Evolutionary conservation across 169 alveolate genomes (phyloP), one percentile per base, ranked within the genome.

Genomic region (Plasmodium falciparum): DNA sequence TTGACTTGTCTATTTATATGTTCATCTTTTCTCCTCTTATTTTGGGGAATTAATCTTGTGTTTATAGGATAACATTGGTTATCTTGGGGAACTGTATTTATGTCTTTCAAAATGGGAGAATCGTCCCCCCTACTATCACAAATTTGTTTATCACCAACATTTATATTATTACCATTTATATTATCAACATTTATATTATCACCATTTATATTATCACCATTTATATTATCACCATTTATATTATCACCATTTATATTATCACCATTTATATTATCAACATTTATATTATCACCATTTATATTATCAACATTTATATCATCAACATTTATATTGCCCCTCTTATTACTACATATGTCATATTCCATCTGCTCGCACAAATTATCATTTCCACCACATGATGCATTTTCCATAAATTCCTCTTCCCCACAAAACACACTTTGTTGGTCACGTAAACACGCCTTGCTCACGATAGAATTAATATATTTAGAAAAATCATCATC

Each of bases 401-500:
- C 50, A 7, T 92, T 59, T 61, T 86, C 50, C 3, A 69, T 52
- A 2, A 62, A 54, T 12, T 43, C 15, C 12, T 85, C 50, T n/a
- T 73, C 12, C 22, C 12, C 66, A 70, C 52, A 50, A 11, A 86
- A 12, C 39, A 62, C 54, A 7, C 22, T 33, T 5, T 61, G 54
- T 52, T 63, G 91, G 13, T 88, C 80, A 20, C 56, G 15, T 9
- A 66, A 39, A 66, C 88, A 13, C 12, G 15, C 24, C 50, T 63
- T 52, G 89, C 88, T 63, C 47, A 71, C 17, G 39, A 93, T 33
- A 58, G 49, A 13, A 26, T 89, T 47, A 72, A 93, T 47, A 62
- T 59, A 52, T 26, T 93, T 88, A 61, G 94, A 26, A 49, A 70
- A 65, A 73, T 63, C 73, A 62, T 83, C 73, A 52, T 78, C 69